Evolutionary conservation across 2,329 filamentous ascomycete species (phyloP).

Genomic region (Grosmannia serpens): DNA sequence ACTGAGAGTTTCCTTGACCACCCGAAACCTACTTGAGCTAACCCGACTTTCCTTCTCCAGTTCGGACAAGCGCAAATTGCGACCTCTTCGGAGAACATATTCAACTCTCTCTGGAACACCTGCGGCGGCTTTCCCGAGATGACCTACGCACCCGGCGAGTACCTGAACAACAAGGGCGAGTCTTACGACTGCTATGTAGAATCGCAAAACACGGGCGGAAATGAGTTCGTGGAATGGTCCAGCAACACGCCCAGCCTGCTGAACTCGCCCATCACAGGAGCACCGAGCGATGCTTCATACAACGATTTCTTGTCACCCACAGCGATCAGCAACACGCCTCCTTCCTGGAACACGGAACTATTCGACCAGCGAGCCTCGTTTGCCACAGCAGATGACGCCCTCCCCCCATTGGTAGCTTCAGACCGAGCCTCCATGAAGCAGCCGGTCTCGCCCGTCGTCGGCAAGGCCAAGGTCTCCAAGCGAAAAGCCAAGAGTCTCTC

Average conservation of each 20-base stretch:
- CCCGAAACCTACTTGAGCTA: neutral
- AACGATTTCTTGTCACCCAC: constrained; percentile 1
- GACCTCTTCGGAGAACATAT: neutral
- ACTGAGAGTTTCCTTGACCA: neutral
- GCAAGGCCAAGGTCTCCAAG: constrained; percentile 1
- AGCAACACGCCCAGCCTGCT: neutral
- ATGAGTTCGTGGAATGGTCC: constrained; percentile 5
- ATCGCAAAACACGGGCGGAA: neutral
- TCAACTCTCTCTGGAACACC: constrained; percentile 3
- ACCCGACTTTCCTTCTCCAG: constrained; percentile 1
- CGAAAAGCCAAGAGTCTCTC: neutral
- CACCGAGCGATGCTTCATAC: neutral
- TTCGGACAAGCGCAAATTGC: neutral
- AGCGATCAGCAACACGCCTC: neutral
- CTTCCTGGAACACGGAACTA: neutral
- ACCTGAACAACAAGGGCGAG: constrained; percentile 7
- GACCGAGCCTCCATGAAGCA: neutral
- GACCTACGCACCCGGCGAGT: constrained; percentile 8
- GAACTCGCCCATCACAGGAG: neutral
- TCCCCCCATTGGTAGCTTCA: neutral
- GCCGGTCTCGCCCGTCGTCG: neutral
- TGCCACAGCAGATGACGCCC: neutral
- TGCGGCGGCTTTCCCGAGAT: neutral
- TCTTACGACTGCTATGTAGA: constrained; percentile 6
- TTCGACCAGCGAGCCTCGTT: neutral